A percentile compares a stretch with the other conserved stretches of the same genome.
These are phyloP conservation scores for Boletus reticuloceps DNA, from an alignment of 768 basidiomycete genomes.

Conservation along the genomic window DNA sequence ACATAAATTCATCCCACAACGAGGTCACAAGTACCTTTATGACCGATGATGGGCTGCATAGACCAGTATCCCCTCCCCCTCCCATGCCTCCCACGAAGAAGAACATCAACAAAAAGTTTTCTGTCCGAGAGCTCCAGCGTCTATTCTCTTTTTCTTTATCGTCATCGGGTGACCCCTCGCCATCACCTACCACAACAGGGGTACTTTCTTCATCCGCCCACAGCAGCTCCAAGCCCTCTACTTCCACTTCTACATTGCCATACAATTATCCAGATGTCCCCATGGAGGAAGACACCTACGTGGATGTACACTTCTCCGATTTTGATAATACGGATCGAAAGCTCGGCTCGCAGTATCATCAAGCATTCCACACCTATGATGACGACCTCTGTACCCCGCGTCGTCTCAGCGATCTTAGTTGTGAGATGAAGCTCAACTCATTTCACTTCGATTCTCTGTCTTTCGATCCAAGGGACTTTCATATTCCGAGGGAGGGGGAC, in stretches of 20 bases:
- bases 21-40: slow-evolving; percentile 10
- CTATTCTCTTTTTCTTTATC: slow-evolving; percentile 30
- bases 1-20: slow-evolving; percentile 25
- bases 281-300: slow-evolving; percentile 15
- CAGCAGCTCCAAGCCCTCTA: slow-evolving; percentile 1
- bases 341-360: slow-evolving; percentile 3
- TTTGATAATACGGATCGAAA: slow-evolving; percentile 20
- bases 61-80: slow-evolving; percentile 36
- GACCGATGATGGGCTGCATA: slow-evolving; percentile 11
- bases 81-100: slow-evolving; percentile 33
- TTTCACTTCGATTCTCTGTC: slow-evolving; percentile 71
- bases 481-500: slow-evolving; percentile 22
- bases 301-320: slow-evolving; percentile 16
- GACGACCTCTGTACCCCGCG: not conserved
- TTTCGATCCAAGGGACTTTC: slow-evolving; percentile 61
- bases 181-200: slow-evolving; percentile 1
- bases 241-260: slow-evolving; percentile 13
- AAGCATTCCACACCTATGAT: not conserved
- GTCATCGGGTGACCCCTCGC: slow-evolving; percentile 8
- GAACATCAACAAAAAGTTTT: slow-evolving; percentile 29
- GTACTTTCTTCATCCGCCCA: not conserved
- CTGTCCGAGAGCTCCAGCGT: slow-evolving; percentile 36
- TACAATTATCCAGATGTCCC: slow-evolving; percentile 16
- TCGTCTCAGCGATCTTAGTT: slow-evolving; percentile 39
- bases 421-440: slow-evolving; percentile 71